A percentile compares a stretch with the other conserved stretches of the same genome.
phyloP scores from a whole-genome alignment of 208 protist species.

The Trypanosoma theileri region DNA sequence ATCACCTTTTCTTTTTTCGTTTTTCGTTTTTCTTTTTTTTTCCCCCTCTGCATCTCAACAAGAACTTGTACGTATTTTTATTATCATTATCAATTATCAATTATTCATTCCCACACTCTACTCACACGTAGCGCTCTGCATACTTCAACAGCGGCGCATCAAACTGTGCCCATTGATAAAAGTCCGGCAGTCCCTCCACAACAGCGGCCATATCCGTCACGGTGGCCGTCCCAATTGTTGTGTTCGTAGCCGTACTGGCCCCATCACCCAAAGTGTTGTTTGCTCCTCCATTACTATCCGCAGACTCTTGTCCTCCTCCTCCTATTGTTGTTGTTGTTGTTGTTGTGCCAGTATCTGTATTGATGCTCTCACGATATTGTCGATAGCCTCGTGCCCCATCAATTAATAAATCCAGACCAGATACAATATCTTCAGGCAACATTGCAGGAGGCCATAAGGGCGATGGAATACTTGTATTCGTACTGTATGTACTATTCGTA shows the following conservation, averaged over 20 bases:
- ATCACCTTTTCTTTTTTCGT: too few species aligned
- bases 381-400: constrained; percentile 64
- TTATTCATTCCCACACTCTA: neutral
- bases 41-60: too few species aligned
- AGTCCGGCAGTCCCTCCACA: constrained; percentile 62
- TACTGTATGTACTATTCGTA: neutral
- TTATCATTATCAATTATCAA: too few species aligned
- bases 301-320: neutral
- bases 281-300: neutral
- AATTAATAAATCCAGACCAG: constrained; percentile 48
- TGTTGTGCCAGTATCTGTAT: constrained; percentile 35
- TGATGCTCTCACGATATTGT: constrained; percentile 53
- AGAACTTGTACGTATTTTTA: too few species aligned
- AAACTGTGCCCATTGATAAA: constrained; percentile 89
- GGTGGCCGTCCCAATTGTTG: too few species aligned
- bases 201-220: constrained; percentile 28
- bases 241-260: neutral
- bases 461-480: too few species aligned
- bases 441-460: too few species aligned
- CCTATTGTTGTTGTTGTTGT: constrained; percentile 2
- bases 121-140: constrained; percentile 44
- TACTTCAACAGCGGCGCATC: constrained; percentile 60
- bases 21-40: too few species aligned
- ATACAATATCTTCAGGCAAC: neutral
- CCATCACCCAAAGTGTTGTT: neutral